A percentile compares a stretch with the other conserved stretches of the same genome.
Conservation (phyloP, 164 flowering plant genomes). For the Chloranthus sessilifolius region DNA sequence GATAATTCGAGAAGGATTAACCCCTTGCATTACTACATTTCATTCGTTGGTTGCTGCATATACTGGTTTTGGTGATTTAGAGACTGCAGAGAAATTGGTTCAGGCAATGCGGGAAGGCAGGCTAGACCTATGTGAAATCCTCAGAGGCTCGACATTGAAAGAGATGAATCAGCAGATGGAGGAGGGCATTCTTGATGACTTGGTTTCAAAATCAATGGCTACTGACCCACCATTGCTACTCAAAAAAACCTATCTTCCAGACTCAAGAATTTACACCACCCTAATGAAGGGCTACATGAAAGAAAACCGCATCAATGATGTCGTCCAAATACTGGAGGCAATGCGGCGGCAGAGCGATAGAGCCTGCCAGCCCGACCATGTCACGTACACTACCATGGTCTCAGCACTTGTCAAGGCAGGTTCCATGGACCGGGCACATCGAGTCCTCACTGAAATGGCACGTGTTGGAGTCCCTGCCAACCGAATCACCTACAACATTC, state of each 20-base stretch:
- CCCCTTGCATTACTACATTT: constrained; percentile 62
- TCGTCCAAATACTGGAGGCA: constrained; percentile 78
- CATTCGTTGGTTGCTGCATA: constrained; percentile 90
- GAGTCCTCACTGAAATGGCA: constrained; percentile 76
- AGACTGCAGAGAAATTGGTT: constrained; percentile 68
- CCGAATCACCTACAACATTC: constrained; percentile 78
- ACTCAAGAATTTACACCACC: constrained; percentile 85
- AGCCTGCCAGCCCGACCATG: constrained; percentile 79
- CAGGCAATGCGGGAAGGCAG: constrained; percentile 91
- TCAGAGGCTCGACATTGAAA: constrained; percentile 35
- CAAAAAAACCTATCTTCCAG: constrained; percentile 38
- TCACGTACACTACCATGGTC: constrained; percentile 82
- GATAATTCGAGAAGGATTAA: constrained; percentile 45
- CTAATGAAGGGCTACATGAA: constrained; percentile 97
- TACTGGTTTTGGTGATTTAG: constrained; percentile 85
- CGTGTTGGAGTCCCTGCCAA: constrained; percentile 73
- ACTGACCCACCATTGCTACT: constrained; percentile 61
- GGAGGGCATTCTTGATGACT: constrained; percentile 42
- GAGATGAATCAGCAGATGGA: constrained; percentile 17
- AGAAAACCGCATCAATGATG: constrained; percentile 59
- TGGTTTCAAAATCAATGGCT: constrained; percentile 49
- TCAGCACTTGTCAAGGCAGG: constrained; percentile 81
- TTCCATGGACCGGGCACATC: constrained; percentile 75
- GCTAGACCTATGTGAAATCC: constrained; percentile 57
- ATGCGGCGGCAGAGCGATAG: constrained; percentile 69